Evolutionary conservation across 306 rosid species (phyloP), one percentile per base, ranked within the genome.

Genomic region (Trifolium repens): DNA sequence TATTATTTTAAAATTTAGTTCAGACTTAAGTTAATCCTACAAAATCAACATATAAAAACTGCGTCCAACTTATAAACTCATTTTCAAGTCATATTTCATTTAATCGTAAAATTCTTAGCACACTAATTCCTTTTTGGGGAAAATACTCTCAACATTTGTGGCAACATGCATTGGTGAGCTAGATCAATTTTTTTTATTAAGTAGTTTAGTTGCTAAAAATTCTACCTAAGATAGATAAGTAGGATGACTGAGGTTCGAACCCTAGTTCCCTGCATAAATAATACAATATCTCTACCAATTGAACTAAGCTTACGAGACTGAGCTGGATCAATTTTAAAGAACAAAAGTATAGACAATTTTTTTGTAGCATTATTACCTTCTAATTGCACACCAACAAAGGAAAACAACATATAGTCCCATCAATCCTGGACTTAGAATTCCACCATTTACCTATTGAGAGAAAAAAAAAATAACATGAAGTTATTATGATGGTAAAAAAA

Each of bases 311-410:
- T n/a, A n/a, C n/a, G n/a, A n/a, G n/a, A n/a, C n/a, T 44, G 1
- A 44, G 4, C n/a, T 44, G n/a, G 15, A 72, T 69, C 4, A 17
- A 62, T 26, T 57, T 14, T 2, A 62, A 14, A 24, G 13, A 30
- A 2, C 14, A 75, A 64, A 59, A 78, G 49, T 65, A 61, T 15
- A 46, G 59, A 30, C 47, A 58, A 61, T 9, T 65, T 57, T 73
- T 62, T 69, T 65, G 55, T 52, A 43, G 55, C 59, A 79, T 13
- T 89, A 79, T 13, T 89, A 66, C 99, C 99, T 92, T 84, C 98
- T 84, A 81, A 96, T 83, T 71, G 99, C 99, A 86, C 91, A 80
- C 99, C 99, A 96, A 87, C 99, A 96, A 81, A 92, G 91, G 84
- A 84, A 96, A 47, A 92, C 92, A 50, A 88, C 88, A 78, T 96